A percentile compares a stretch with the other conserved stretches of the same genome.
Evolutionary conservation across 164 flowering plant genomes (phyloP).

Genomic region (grape (Vitis vinifera)): DNA sequence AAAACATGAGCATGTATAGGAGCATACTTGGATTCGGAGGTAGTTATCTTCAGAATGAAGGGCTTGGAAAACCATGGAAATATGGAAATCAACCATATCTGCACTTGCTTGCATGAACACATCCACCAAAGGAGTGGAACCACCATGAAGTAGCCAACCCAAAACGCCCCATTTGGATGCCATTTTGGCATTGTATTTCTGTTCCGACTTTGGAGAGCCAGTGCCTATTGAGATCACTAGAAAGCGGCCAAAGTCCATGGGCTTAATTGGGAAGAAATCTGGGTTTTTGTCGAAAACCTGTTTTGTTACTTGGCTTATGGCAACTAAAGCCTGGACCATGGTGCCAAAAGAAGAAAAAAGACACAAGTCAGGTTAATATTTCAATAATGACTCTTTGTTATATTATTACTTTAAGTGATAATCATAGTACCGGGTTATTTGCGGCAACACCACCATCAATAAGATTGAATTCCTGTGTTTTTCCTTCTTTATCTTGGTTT

Average conservation of each 20-base stretch:
- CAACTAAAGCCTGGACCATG: constrained; percentile 20
- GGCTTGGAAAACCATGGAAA: neutral
- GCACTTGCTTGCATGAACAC: too few relatives aligned
- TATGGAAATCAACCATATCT: too few relatives aligned
- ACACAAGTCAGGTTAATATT: neutral
- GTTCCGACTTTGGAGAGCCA: constrained; percentile 20
- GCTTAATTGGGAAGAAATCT: neutral
- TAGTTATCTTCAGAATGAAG: constrained; percentile 13
- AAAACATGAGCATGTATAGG: neutral
- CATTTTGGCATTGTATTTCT: constrained; percentile 18
- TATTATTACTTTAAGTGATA: too few relatives aligned
- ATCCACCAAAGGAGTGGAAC: constrained; percentile 15
- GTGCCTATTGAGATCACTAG: constrained; percentile 33
- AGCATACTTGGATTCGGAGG: constrained; percentile 28
- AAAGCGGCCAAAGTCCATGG: constrained; percentile 11
- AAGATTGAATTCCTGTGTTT: too few relatives aligned
- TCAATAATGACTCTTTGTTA: neutral
- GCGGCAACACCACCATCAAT: neutral
- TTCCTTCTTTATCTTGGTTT: too few relatives aligned
- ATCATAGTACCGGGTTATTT: neutral
- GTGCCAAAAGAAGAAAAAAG: constrained; percentile 1
- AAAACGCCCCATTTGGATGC: constrained; percentile 29
- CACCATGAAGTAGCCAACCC: constrained; percentile 9
- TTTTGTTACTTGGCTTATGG: constrained; percentile 19
- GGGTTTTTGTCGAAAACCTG: constrained; percentile 4